phyloP scores from a whole-genome alignment of 495 filamentous ascomycete species.

The Penicillium nucicola region DNA sequence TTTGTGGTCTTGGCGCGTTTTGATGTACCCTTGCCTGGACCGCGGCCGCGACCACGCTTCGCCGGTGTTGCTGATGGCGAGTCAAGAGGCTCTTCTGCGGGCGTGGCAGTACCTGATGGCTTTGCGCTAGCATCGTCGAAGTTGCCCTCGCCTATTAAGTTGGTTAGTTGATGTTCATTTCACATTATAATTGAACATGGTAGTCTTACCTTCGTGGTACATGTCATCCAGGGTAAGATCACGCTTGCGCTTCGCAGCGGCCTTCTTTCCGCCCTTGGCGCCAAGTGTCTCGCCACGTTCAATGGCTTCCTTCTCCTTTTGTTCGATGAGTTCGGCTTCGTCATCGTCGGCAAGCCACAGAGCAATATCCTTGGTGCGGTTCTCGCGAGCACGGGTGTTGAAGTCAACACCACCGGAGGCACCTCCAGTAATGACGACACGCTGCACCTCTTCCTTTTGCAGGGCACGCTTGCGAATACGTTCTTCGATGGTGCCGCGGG shows the following conservation, averaged over 20 bases:
- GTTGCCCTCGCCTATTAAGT: constrained; percentile 75
- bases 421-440: constrained; percentile 94
- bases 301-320: constrained; percentile 78
- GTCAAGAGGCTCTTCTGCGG: constrained; percentile 54
- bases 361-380: constrained; percentile 91
- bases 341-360: constrained; percentile 97
- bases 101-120: constrained; percentile 79
- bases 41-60: constrained; percentile 52
- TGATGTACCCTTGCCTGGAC: constrained; percentile 47
- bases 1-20: constrained; percentile 93
- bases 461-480: constrained; percentile 95
- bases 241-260: constrained; percentile 62
- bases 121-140: constrained; percentile 83
- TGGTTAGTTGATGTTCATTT: constrained; percentile 18
- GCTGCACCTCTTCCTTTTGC: constrained; percentile 99
- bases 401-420: constrained; percentile 84
- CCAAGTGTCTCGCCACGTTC: constrained; percentile 51
- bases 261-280: constrained; percentile 55
- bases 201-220: constrained; percentile 85
- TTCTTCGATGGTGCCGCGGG: constrained; percentile 95
- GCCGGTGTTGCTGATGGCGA: constrained; percentile 45
- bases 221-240: constrained; percentile 87
- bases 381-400: constrained; percentile 84
- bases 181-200: background rate
- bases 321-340: constrained; percentile 85